Evolutionary conservation across 306 rosid species (phyloP), one percentile per base, ranked within the genome.

Genomic region (Phaseolus lunatus): DNA sequence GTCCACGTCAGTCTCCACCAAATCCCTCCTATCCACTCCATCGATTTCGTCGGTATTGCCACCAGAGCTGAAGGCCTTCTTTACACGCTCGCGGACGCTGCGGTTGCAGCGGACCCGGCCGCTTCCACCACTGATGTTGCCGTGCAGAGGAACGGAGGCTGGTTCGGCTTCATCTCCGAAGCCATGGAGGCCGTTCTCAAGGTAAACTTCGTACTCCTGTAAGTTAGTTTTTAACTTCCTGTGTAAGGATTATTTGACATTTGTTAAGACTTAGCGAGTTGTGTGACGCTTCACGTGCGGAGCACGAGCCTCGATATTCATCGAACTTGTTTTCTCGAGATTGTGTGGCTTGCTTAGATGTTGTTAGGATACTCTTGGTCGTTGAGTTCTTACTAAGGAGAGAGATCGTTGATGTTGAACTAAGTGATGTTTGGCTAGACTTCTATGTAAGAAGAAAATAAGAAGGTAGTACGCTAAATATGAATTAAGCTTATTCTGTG

Each of bases 111-210:
- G 9, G 98, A 90, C 78, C 23, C 92, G 0, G 83, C 81, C 0
- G 49, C 89, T 0, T 76, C 81, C 1, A 54, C 58, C n/a, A 18
- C 86, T 1, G 96, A 90, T 67, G 91, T 67, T 7, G 84, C 82
- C 1, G 83, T 13, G 0, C 98, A 91, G 93, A 96, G 91, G 84
- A 96, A 33, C 66, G 93, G 96, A 33, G 98, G 99, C 7, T 96
- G 99, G 99, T 96, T 96, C 67, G 90, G 96, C 0, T 96, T 96
- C 67, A 92, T 96, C 57, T 92, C 99, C 61, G 98, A 96, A 3
- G 85, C 27, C 82, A 96, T 96, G 99, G 99, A 96, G 73, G 63
- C 83, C 48, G 92, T 96, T 71, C 98, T 95, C 57, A 95, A 95
- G 94, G 98, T 94, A 78, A 22, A 8, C 19, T 67, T 74, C 20